A percentile compares a stretch with the other conserved stretches of the same genome.
Evolutionary conservation across 2,329 filamentous ascomycete genomes (phyloP).

Genomic region (Aspergillus intermedius): DNA sequence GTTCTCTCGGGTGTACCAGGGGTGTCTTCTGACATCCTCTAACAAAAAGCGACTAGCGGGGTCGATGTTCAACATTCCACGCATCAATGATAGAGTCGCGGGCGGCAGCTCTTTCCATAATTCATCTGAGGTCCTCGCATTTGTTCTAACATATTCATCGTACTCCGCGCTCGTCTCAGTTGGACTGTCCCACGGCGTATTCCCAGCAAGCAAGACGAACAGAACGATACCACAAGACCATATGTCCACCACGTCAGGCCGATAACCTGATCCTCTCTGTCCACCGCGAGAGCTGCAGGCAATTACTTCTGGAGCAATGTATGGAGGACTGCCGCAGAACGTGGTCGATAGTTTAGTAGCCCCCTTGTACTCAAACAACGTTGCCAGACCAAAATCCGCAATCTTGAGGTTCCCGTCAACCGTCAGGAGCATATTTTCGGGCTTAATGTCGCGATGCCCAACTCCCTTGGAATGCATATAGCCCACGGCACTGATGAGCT

Average conservation of each 20-base stretch:
- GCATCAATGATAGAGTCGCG: conserved; percentile 70
- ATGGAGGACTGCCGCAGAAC: conserved; percentile 91
- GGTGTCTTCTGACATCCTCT: conserved; percentile 78
- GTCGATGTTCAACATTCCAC: conserved; percentile 88
- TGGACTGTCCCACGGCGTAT: conserved; percentile 96
- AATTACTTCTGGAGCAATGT: conserved; percentile 90
- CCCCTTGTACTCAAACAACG: conserved; percentile 85
- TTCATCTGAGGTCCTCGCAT: conserved; percentile 75
- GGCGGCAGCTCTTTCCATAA: conserved; percentile 74
- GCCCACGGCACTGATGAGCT: conserved; percentile 80
- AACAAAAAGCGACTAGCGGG: conserved; percentile 72
- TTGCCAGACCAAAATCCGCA: conserved; percentile 93
- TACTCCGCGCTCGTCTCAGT: conserved; percentile 83
- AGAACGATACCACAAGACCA: conserved; percentile 99
- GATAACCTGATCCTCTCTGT: conserved; percentile 37
- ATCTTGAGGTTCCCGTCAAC: conserved; percentile 82
- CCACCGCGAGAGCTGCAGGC: conserved; percentile 47
- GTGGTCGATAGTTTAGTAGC: conserved; percentile 75
- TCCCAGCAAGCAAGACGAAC: conserved; percentile 89
- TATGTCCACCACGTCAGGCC: conserved; percentile 76
- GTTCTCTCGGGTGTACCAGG: conserved; percentile 87
- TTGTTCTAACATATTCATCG: conserved; percentile 72
- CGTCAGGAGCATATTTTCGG: conserved; percentile 90
- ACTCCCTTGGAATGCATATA: conserved; percentile 97
- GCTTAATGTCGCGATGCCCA: conserved; percentile 84